phyloP scores from a whole-genome alignment of 2,329 filamentous ascomycete genomes.

The Raffaelea albimanens region DNA sequence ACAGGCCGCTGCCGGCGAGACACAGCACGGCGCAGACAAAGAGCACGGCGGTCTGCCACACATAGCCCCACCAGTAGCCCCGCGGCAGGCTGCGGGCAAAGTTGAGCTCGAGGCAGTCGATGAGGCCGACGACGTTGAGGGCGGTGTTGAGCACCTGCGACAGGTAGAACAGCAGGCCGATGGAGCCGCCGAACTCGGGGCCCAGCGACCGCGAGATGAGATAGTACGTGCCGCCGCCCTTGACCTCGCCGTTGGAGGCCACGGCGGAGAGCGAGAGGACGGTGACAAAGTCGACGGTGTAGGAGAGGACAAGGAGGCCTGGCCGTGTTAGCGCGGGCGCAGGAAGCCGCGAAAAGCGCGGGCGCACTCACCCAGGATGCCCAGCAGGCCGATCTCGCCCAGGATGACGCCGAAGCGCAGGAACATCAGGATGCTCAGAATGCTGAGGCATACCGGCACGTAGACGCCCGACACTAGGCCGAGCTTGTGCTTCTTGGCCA shows the following conservation, averaged over 20 bases:
- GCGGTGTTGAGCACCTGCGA: conserved; percentile 82
- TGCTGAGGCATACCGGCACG: conserved; percentile 81
- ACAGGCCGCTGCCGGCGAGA: conserved; percentile 69
- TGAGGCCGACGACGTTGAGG: conserved; percentile 76
- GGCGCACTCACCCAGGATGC: conserved; percentile 55
- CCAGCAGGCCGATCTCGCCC: conserved; percentile 68
- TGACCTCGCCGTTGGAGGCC: conserved; percentile 81
- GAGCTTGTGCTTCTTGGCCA: conserved; percentile 48
- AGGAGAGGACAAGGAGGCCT: conserved; percentile 68
- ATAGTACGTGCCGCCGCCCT: conserved; percentile 81
- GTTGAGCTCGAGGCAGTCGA: conserved; percentile 73
- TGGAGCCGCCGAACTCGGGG: conserved; percentile 81
- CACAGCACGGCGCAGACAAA: conserved; percentile 65
- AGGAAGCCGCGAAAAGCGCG: no score
- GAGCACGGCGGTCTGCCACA: conserved; percentile 64
- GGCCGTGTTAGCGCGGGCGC: conserved; percentile 1
- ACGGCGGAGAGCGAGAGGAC: conserved; percentile 82
- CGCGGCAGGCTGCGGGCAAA: conserved; percentile 56
- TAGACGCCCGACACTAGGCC: conserved; percentile 73
- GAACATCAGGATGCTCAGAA: conserved; percentile 88
- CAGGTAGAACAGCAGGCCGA: conserved; percentile 82
- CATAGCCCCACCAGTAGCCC: conserved; percentile 68
- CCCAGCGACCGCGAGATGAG: conserved; percentile 78
- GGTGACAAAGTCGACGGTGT: conserved; percentile 73
- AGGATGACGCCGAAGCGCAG: conserved; percentile 78